Evolutionary conservation across 169 alveolate genomes (phyloP), one percentile per base, ranked within the genome.

Genomic region (Plasmodium malariae): DNA sequence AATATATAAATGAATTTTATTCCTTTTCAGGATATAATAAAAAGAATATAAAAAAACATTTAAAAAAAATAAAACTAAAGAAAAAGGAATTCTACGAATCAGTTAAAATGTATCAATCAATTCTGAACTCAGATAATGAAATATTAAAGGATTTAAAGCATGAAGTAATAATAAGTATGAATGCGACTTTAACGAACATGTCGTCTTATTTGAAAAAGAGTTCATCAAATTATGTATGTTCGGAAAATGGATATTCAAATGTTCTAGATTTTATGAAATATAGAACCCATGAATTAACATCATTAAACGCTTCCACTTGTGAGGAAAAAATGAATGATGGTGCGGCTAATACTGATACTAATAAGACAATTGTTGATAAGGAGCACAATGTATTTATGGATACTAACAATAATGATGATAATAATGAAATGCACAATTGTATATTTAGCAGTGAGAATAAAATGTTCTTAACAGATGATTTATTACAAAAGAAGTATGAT

Each of bases 31-130:
- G 85, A 43, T 59, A 32, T 54, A 55, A 83, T n/a, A 83, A 83
- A 62, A 83, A 83, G 30, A 54, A 67, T 59, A 34, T 83, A 21
- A 69, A 67, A 21, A 83, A 83, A 43, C 59, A 65, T 28, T 19
- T 83, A 68, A 49, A 67, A 51, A 68, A 68, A 71, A 54, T 83
- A 24, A 48, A 55, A 30, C 14, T 55, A 32, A 69, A 71, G 26
- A 90, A 88, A 30, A 91, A 92, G 0, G 94, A 89, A 36, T 89
- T 92, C 59, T 51, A 74, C 34, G 94, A 92, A 63, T 80, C 94
- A 1, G 91, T 92, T 4, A 86, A 86, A 24, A 63, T 92, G 1
- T 92, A 92, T 67, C 95, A 92, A 40, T 74, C 95, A n/a, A 87
- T 92, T 21, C 87, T 92, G 11, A 92, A 63, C 36, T 88, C 94